These are phyloP conservation scores for Rosa lucieae DNA, from an alignment of 306 rosid genomes.

Conservation along the genomic window DNA sequence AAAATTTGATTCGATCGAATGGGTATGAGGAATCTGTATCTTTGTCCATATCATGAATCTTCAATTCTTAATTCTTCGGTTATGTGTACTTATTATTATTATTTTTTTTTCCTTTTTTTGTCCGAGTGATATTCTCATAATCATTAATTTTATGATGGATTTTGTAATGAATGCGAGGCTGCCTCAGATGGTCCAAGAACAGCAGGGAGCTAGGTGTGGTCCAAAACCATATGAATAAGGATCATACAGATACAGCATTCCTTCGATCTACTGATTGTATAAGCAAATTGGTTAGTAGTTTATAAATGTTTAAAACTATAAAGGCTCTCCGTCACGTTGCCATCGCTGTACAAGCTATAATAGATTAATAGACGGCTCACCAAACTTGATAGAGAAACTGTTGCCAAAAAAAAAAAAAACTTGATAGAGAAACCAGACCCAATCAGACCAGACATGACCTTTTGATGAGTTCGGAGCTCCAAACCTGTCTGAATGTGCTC, in stretches of 20 bases:
- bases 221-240: background rate
- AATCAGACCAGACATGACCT: background rate
- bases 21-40: background rate
- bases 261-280: background rate
- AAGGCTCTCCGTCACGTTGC: background rate
- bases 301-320: background rate
- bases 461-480: background rate
- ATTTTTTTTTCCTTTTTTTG: background rate
- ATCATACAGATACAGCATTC: background rate
- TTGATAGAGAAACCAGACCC: background rate
- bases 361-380: background rate
- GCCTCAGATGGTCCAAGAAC: background rate
- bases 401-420: too few species aligned
- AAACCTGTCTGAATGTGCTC: background rate
- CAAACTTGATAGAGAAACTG: background rate
- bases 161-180: background rate
- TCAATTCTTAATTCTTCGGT: background rate
- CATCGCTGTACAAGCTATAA: background rate
- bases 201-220: background rate
- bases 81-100: background rate
- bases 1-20: background rate
- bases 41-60: background rate
- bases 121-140: background rate
- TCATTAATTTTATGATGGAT: background rate
- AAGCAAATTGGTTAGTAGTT: background rate